Base-by-base conservation (phyloP, 345 rosid species). In the Hibiscus syriacus region DNA sequence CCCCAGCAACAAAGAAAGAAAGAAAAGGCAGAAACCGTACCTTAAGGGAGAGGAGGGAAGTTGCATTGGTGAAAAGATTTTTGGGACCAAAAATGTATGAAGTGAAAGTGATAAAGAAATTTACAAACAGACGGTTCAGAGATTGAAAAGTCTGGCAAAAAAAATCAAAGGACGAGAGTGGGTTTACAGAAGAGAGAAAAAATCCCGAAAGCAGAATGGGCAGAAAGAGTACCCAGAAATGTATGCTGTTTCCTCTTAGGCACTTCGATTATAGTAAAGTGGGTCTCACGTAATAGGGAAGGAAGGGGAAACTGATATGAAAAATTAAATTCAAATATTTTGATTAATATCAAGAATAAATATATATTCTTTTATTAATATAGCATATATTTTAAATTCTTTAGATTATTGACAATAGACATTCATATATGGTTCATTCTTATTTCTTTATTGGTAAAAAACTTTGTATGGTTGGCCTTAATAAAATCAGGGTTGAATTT, bases 61-160 rank as follows among this genome's bases (percentile, higher is more conserved):
- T 1, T 61, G 71, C 55, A 67, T 57, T 60, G 71, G 46, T 11
- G 60, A 20, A 38, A 3, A 13, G 60, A 73, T 43, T 30, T n/a
- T 27, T 26, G 60, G n/a, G 68, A n/a, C 41, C 20, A 55, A 38
- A 41, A 38, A 9, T 38, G 41, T 38, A 38, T 38, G 64, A 5
- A 25, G 3, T n/a, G n/a, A 2, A 62, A 48, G 61, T 1, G 11
- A 11, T 19, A n/a, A n/a, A n/a, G 11, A 61, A 55, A 32, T 2
- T 19, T 10, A 19, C 27, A 60, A 68, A 65, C 74, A 55, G 46
- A 64, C 38, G 70, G 22, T n/a, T 48, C 19, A 55, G 48, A 38
- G 41, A 73, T 10, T 66, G 65, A 63, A 76, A 81, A 81, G 80
- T 78, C 82, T 76, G 17, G 55, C 22, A 38, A 38, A 38, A 36